Percentiles rank a stretch among this genome's conserved stretches.
Conservation (phyloP, 345 rosid genomes). For the Salix viminalis region DNA sequence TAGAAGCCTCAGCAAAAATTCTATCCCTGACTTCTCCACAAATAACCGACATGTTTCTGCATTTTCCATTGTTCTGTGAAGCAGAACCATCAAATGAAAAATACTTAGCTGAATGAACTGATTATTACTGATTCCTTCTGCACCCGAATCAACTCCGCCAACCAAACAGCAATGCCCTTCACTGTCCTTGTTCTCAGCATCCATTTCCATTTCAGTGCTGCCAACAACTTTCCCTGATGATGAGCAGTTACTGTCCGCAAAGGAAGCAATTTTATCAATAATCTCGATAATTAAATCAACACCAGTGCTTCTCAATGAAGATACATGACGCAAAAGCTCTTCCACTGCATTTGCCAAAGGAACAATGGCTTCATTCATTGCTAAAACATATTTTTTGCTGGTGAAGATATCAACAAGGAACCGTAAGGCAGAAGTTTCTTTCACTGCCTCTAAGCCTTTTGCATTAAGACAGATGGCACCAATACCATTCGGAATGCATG, state of each 20-base stretch:
- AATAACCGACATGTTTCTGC: constrained; percentile 84
- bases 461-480: constrained; percentile 92
- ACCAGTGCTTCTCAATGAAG: constrained; percentile 75
- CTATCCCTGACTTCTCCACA: constrained; percentile 95
- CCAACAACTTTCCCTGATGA: constrained; percentile 50
- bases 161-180: constrained; percentile 42
- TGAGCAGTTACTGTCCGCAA: constrained; percentile 43
- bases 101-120: constrained; percentile 82
- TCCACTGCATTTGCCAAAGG: constrained; percentile 94
- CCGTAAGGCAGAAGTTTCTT: constrained; percentile 68
- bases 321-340: constrained; percentile 91
- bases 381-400: constrained; percentile 75
- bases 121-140: constrained; percentile 63
- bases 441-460: constrained; percentile 88
- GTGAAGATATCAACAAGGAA: constrained; percentile 84
- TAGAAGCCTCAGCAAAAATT: constrained; percentile 78
- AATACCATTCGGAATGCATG: constrained; percentile 89
- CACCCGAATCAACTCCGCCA: constrained; percentile 37
- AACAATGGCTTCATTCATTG: constrained; percentile 92
- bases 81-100: constrained; percentile 88
- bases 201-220: constrained; percentile 81
- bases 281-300: constrained; percentile 89
- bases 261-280: constrained; percentile 66
- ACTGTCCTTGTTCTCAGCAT: constrained; percentile 62
- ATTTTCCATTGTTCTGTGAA: constrained; percentile 92